Conservation (phyloP, 2,329 filamentous ascomycete species). For the Helicocarpus griseus region DNA sequence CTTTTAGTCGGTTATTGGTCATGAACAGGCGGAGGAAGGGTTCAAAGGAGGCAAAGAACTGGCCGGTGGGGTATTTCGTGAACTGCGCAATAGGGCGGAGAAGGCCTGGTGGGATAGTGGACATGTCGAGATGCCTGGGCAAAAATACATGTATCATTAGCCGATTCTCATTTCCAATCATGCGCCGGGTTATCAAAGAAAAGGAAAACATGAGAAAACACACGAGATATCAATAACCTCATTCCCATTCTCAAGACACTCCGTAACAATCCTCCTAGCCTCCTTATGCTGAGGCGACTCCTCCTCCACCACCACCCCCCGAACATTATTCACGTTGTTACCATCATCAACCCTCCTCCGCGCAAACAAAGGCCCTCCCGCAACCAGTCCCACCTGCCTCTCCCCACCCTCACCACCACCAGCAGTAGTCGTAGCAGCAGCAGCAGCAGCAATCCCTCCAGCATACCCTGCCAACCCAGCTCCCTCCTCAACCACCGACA, state of each 20-base stretch:
- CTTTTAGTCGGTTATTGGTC: slow-evolving; percentile 30
- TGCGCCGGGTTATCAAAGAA: neutral
- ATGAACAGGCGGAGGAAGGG: slow-evolving; percentile 36
- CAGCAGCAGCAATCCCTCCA: neutral
- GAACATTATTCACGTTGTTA: slow-evolving; percentile 2
- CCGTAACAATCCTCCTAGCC: slow-evolving; percentile 28
- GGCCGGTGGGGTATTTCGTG: slow-evolving; percentile 31
- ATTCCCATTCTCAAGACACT: slow-evolving; percentile 34
- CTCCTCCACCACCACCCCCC: slow-evolving; percentile 14
- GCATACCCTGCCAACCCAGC: neutral
- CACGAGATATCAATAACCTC: slow-evolving; percentile 39
- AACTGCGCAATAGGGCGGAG: slow-evolving; percentile 30
- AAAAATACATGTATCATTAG: slow-evolving; percentile 3
- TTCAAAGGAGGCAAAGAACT: slow-evolving; percentile 29
- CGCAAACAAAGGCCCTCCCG: neutral
- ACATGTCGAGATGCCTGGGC: slow-evolving; percentile 25
- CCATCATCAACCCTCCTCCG: neutral
- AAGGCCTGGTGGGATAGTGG: slow-evolving; percentile 23
- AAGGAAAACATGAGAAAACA: slow-evolving; percentile 8
- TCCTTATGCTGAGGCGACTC: slow-evolving; percentile 28
- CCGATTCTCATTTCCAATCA: neutral
- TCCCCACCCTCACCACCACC: neutral
- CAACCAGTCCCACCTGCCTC: neutral
- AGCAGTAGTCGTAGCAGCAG: neutral
- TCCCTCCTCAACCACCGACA: neutral